Evolutionary conservation across 192 early-diverging fungal genomes (phyloP), one percentile per base, ranked within the genome.

Genomic region (Powellomyces hirtus): DNA sequence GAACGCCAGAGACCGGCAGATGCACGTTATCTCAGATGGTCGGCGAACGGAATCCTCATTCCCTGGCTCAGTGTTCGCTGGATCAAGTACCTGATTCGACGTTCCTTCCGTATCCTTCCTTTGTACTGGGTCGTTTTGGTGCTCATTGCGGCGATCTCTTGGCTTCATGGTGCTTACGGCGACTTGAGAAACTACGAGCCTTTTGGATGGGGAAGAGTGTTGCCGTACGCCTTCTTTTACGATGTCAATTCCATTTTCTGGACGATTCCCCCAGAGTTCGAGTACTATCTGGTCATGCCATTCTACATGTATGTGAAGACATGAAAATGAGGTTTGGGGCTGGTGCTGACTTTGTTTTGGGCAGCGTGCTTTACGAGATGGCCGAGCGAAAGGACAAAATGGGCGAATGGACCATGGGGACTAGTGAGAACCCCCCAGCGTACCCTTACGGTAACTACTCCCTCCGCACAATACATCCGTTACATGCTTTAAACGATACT

Each of bases 261-360:
- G 73, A 69, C 73, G 30, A 74, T 74, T 64, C 73, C 73, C 2
- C 73, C 73, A 38, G 73, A 74, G 53, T 74, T 74, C 66, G 73
- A 74, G 58, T 74, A 70, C 36, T 74, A 74, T 45, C 50, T 74
- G 18, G 45, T 74, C 26, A 62, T 69, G 53, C 73, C 73, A 8
- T 56, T 74, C 3, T 69, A 62, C 40, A 74, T 74, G 53, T 56
- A 33, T 16, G 53, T 4, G 22, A 52, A 20, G 22, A 8, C 7
- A 52, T 27, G 1, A 26, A 31, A 31, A 30, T 56, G 27, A 5
- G 4, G 5, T 29, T 2, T 56, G 53, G 22, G 53, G 6, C 5
- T 27, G 29, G 16, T 3, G 18, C 31, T 31, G 31, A 56, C 53
- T 30, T 56, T 16, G 4, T 29, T 13, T 56, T 52, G 16, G 4